These are phyloP conservation scores for Leccinum aurantiacum DNA, from an alignment of 768 basidiomycete species.

Conservation along the genomic window DNA sequence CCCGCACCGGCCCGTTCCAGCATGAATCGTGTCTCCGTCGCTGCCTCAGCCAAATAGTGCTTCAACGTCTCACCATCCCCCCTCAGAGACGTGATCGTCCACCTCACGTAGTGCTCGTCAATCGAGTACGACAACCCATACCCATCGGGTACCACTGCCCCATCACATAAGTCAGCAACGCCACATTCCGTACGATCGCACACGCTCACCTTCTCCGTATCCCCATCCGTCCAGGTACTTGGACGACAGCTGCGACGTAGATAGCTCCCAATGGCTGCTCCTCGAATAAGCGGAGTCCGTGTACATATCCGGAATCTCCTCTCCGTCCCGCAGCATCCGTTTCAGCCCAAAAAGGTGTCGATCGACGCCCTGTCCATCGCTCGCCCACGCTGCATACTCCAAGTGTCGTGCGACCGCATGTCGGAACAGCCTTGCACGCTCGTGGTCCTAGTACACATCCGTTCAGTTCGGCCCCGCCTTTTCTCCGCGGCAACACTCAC, in stretches of 20 bases:
- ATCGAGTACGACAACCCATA: constrained; percentile 93
- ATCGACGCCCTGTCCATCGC: constrained; percentile 93
- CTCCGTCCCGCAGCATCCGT: constrained; percentile 72
- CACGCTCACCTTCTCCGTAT: constrained; percentile 80
- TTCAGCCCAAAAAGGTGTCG: constrained; percentile 94
- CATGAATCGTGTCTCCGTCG: constrained; percentile 54
- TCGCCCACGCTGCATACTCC: constrained; percentile 87
- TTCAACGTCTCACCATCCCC: constrained; percentile 47
- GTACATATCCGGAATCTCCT: constrained; percentile 73
- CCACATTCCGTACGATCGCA: not conserved
- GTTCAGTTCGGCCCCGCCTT: constrained; percentile 3
- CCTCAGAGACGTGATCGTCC: constrained; percentile 84
- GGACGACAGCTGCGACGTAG: constrained; percentile 83
- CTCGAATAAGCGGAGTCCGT: constrained; percentile 64
- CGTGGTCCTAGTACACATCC: constrained; percentile 41
- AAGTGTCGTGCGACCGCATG: constrained; percentile 79
- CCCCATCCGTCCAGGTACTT: constrained; percentile 93
- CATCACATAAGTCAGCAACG: constrained; percentile 11
- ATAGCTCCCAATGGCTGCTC: constrained; percentile 90
- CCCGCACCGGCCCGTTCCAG: constrained; percentile 72
- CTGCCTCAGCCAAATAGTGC: constrained; percentile 78
- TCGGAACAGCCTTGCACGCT: constrained; percentile 68
- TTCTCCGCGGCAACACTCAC: constrained; percentile 35
- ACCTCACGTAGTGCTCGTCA: constrained; percentile 78
- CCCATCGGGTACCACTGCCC: constrained; percentile 81